phyloP scores from a whole-genome alignment of 306 rosid species.

The Begonia masoniana region DNA sequence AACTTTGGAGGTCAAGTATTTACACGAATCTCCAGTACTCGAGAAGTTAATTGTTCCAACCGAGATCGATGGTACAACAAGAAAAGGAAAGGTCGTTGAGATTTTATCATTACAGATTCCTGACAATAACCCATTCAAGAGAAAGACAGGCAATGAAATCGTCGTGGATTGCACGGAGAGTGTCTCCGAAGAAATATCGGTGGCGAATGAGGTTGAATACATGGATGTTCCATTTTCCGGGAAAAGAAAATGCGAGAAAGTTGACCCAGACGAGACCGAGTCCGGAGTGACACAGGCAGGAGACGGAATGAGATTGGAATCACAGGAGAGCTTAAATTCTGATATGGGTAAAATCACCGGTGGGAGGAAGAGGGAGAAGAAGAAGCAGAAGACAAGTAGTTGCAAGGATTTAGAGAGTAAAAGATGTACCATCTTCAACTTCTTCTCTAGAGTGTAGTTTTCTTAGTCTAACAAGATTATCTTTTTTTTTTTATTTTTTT shows the following conservation, averaged over 20 bases:
- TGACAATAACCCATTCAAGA: conserved; percentile 73
- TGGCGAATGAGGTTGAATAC: conserved; percentile 19
- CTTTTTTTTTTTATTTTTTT: no score
- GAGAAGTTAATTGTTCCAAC: conserved; percentile 45
- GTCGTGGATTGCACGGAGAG: conserved; percentile 15
- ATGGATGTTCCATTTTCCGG: conserved; percentile 19
- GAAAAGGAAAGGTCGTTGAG: conserved; percentile 4
- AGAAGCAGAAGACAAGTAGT: conserved; percentile 33
- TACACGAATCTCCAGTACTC: conserved; percentile 36
- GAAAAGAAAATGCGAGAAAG: conserved; percentile 35
- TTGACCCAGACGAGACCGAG: conserved; percentile 19
- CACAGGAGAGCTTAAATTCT: conserved; percentile 68
- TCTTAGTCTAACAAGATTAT: no score
- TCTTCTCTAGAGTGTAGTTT: conserved; percentile 55
- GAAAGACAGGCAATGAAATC: conserved; percentile 27
- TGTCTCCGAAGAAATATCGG: conserved; percentile 16
- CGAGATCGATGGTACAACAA: conserved; percentile 14
- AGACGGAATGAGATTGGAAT: conserved; percentile 23
- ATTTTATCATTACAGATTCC: conserved; percentile 34
- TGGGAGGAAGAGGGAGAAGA: conserved; percentile 28
- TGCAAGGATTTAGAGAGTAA: conserved; percentile 22
- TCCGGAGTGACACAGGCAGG: conserved; percentile 44
- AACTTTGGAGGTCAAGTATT: conserved; percentile 14
- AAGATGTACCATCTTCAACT: conserved; percentile 51
- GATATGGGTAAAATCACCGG: conserved; percentile 14